Percentiles rank a stretch among this genome's conserved stretches.
phyloP scores from a whole-genome alignment of 495 filamentous ascomycete species.

The Massariosphaeria phaeospora region DNA sequence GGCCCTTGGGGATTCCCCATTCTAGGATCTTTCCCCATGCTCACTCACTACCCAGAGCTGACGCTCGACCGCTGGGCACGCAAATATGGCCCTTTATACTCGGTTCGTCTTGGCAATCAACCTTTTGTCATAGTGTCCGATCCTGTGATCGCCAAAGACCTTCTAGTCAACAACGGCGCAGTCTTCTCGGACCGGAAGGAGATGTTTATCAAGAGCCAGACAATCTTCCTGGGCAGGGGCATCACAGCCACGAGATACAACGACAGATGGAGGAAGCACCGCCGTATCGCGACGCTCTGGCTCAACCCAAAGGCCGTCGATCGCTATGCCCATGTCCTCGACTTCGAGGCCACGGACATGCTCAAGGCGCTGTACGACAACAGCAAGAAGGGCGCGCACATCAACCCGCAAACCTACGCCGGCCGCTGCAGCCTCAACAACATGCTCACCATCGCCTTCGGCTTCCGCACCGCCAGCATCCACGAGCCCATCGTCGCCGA shows the following conservation, averaged over 20 bases:
- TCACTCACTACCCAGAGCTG: constrained; percentile 2
- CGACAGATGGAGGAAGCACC: constrained; percentile 7
- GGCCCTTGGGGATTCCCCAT: constrained; percentile 6
- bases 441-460: constrained; percentile 9
- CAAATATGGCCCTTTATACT: constrained; percentile 7
- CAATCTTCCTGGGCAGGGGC: neutral
- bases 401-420: constrained; percentile 12
- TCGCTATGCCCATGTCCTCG: neutral
- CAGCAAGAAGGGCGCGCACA: neutral
- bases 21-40: constrained; percentile 3
- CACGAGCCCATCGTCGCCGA: neutral
- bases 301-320: constrained; percentile 4
- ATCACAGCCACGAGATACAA: neutral
- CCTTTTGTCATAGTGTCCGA: constrained; percentile 5
- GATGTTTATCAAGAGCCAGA: constrained; percentile 10
- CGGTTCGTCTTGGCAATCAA: neutral
- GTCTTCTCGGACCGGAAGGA: constrained; percentile 8
- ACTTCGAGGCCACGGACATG: constrained; percentile 11
- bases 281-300: constrained; percentile 7
- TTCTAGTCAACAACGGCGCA: neutral
- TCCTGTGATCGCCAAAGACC: constrained; percentile 5
- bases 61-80: constrained; percentile 9
- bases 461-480: neutral
- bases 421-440: constrained; percentile 5
- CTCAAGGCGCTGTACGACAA: constrained; percentile 1